Conservation (phyloP, 257 asterid genomes). For the Solanum okadae region DNA sequence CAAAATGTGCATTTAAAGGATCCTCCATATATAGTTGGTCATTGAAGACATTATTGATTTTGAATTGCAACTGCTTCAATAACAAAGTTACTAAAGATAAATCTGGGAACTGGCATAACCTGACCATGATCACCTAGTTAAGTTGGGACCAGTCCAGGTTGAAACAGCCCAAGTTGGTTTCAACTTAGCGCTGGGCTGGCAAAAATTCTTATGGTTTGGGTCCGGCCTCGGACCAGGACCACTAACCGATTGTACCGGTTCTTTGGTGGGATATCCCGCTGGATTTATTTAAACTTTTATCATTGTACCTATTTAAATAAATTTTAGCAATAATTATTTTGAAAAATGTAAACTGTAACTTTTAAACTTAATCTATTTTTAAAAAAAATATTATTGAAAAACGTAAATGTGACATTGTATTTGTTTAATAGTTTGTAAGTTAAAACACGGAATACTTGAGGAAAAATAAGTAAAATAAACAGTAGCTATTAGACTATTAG, state of each 20-base stretch:
- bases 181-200: not conserved
- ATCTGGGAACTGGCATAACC: not conserved
- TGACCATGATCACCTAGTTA: not conserved
- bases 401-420: not conserved
- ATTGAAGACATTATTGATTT: not conserved
- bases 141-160: not conserved
- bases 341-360: not conserved
- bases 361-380: not conserved
- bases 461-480: not conserved
- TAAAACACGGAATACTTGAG: not conserved
- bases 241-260: not conserved
- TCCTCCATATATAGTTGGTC: not conserved
- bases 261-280: too few species aligned
- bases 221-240: not conserved
- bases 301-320: not conserved
- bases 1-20: not conserved
- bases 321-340: not conserved
- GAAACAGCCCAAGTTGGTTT: not conserved
- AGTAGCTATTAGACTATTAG: not conserved
- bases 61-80: not conserved
- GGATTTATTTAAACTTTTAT: not conserved
- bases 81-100: not conserved
- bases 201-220: not conserved
- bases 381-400: not conserved
- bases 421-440: not conserved